These are phyloP conservation scores for Dactylellina cionopaga DNA, from an alignment of 2,329 filamentous ascomycete species.

Conservation along the genomic window DNA sequence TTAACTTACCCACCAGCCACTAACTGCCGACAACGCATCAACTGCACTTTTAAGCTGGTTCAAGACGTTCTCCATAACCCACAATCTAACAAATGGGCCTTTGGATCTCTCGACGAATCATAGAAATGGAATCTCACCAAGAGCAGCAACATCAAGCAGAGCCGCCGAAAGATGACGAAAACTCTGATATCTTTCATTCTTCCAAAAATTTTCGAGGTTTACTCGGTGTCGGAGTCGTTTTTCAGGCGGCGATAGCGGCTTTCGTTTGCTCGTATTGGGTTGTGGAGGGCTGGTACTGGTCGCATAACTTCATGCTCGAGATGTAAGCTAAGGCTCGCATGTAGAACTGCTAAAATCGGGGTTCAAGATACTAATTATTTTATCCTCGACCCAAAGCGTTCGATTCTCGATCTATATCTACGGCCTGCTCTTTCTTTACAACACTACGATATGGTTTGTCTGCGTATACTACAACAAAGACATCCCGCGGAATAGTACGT, in stretches of 20 bases:
- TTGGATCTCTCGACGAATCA: slow-evolving; percentile 23
- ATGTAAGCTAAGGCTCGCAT: slow-evolving; percentile 5
- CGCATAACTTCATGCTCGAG: slow-evolving; percentile 4
- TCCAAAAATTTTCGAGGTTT: neutral
- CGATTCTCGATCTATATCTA: slow-evolving; percentile 1
- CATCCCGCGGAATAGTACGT: slow-evolving; percentile 9
- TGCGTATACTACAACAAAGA: slow-evolving; percentile 42
- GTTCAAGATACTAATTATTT: too few species aligned
- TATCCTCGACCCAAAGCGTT: neutral
- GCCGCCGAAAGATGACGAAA: neutral
- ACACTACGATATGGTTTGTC: slow-evolving; percentile 21
- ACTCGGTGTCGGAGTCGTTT: slow-evolving; percentile 7
- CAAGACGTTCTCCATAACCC: neutral
- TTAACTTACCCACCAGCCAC: neutral
- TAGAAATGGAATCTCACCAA: slow-evolving; percentile 28
- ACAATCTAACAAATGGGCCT: slow-evolving; percentile 15
- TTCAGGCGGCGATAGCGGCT: neutral
- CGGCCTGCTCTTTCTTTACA: slow-evolving; percentile 9
- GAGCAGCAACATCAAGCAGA: neutral
- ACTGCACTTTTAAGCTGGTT: neutral
- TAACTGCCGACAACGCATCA: neutral
- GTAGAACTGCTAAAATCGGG: neutral
- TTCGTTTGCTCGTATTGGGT: neutral
- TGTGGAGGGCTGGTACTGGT: neutral
- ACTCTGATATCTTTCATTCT: slow-evolving; percentile 11